Conservation (phyloP, 495 filamentous ascomycete species). For the Penicillium argentinense region DNA sequence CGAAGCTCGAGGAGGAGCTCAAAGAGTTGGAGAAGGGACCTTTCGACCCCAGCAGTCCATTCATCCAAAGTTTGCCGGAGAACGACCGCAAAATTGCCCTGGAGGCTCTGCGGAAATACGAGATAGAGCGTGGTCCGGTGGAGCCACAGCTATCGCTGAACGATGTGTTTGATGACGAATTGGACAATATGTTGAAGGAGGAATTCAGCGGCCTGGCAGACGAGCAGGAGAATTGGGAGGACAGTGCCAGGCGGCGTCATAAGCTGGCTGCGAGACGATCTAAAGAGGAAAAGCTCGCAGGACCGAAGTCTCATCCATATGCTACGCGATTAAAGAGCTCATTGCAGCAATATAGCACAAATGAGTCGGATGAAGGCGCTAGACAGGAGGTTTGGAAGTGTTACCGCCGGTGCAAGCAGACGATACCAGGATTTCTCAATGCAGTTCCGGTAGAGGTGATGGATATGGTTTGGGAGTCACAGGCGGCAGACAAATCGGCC, state of each 20-base stretch:
- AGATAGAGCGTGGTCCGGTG: slow-evolving; percentile 28
- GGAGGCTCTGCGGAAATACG: slow-evolving; percentile 44
- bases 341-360: slow-evolving; percentile 24
- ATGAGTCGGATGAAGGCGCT: slow-evolving; percentile 25
- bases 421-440: slow-evolving; percentile 36
- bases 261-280: slow-evolving; percentile 20
- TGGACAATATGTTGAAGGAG: slow-evolving; percentile 42
- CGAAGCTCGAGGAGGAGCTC: slow-evolving; percentile 57
- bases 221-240: slow-evolving; percentile 43
- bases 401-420: slow-evolving; percentile 45
- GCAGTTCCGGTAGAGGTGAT: slow-evolving; percentile 36
- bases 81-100: slow-evolving; percentile 41
- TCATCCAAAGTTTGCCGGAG: slow-evolving; percentile 42
- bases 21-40: slow-evolving; percentile 43
- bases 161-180: slow-evolving; percentile 46
- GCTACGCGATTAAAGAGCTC: slow-evolving; percentile 32
- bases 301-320: slow-evolving; percentile 31
- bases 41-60: slow-evolving; percentile 41
- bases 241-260: slow-evolving; percentile 16
- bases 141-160: slow-evolving; percentile 29
- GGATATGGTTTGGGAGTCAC: slow-evolving; percentile 44
- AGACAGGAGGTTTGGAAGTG: slow-evolving; percentile 44
- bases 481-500: slow-evolving; percentile 47
- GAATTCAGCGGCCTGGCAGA: slow-evolving; percentile 41
- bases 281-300: slow-evolving; percentile 22